Evolutionary conservation across 176 grass and related monocot species (phyloP).

Genomic region (Rhynchospora breviuscula): DNA sequence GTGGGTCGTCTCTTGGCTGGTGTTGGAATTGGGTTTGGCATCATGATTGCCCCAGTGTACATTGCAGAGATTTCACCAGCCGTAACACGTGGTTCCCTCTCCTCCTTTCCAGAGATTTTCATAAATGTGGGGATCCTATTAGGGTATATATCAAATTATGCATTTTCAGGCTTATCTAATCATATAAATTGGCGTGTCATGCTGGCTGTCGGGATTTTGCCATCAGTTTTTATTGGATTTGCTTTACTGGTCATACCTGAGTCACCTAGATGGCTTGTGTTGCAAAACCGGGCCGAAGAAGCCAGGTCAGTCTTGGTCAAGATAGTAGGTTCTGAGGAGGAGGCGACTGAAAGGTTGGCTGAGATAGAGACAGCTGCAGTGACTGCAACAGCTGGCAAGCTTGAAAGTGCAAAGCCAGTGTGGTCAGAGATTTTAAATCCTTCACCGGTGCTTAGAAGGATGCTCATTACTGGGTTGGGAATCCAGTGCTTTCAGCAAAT

Average conservation of each 20-base stretch:
- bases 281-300: conserved; percentile 44
- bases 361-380: conserved; percentile 58
- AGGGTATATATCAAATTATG: conserved; percentile 79
- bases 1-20: conserved; percentile 65
- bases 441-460: conserved; percentile 40
- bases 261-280: conserved; percentile 72
- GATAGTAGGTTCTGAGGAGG: conserved; percentile 44
- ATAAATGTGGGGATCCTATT: conserved; percentile 80
- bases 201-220: conserved; percentile 77
- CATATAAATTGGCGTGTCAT: conserved; percentile 78
- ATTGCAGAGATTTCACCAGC: conserved; percentile 81
- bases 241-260: conserved; percentile 69
- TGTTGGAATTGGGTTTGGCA: conserved; percentile 66
- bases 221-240: conserved; percentile 61
- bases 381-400: not conserved
- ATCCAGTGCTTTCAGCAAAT: conserved; percentile 70
- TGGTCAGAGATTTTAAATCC: conserved; percentile 63
- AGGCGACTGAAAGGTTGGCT: conserved; percentile 39
- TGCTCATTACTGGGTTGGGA: conserved; percentile 49
- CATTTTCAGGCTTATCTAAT: conserved; percentile 61
- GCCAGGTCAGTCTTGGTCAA: conserved; percentile 48
- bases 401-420: conserved; percentile 35
- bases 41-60: conserved; percentile 85
- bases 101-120: conserved; percentile 89
- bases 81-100: conserved; percentile 38